Conservation (phyloP, 2,329 filamentous ascomycete genomes). For the Trichophyton equinum region DNA sequence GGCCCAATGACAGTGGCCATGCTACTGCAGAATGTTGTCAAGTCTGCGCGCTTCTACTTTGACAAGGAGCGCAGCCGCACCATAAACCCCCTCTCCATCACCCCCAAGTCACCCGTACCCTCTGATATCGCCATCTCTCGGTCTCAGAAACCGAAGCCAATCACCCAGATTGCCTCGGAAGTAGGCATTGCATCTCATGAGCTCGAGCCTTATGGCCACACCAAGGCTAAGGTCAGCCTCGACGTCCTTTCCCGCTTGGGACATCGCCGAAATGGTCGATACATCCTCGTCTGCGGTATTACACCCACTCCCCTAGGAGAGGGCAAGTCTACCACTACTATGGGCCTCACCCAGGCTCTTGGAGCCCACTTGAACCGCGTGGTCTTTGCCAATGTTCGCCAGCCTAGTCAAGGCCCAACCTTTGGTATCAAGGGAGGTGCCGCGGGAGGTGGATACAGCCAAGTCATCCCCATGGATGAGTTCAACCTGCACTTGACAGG, state of each 20-base stretch:
- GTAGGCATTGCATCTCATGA: constrained; percentile 80
- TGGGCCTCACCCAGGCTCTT: constrained; percentile 86
- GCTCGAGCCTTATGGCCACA: constrained; percentile 84
- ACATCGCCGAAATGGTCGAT: constrained; percentile 78
- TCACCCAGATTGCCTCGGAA: constrained; percentile 72
- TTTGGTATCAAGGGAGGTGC: constrained; percentile 99
- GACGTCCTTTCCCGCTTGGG: constrained; percentile 67
- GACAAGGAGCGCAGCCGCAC: constrained; percentile 69
- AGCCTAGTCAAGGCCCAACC: constrained; percentile 92
- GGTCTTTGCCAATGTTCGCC: constrained; percentile 90
- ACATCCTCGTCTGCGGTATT: constrained; percentile 87
- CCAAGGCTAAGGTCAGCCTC: constrained; percentile 92
- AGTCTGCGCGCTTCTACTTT: constrained; percentile 69
- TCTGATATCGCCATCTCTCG: constrained; percentile 90
- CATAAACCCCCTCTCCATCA: constrained; percentile 72
- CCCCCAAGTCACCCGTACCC: constrained; percentile 68
- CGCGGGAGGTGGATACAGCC: constrained; percentile 92
- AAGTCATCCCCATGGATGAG: constrained; percentile 99
- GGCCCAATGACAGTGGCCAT: constrained; percentile 99
- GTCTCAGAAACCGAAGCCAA: constrained; percentile 79
- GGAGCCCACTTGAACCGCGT: constrained; percentile 78
- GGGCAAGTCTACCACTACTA: constrained; percentile 95
- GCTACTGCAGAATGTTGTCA: constrained; percentile 89
- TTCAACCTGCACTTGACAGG: constrained; percentile 97
- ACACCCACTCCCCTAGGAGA: constrained; percentile 93